phyloP scores from a whole-genome alignment of 495 filamentous ascomycete species.

The Penicillium turbatum region DNA sequence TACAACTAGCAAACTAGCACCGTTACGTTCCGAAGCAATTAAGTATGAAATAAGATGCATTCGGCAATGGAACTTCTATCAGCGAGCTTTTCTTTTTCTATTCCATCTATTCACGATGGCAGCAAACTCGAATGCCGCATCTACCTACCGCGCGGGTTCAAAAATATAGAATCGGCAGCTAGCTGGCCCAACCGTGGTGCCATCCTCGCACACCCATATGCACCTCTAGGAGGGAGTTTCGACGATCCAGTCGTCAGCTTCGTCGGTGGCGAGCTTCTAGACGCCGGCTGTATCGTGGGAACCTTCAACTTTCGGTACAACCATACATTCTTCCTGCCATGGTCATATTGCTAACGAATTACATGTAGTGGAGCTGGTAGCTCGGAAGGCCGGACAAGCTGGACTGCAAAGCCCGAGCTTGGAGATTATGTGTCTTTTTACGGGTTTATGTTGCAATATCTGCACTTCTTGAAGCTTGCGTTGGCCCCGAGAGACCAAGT shows the following conservation, averaged over 20 bases:
- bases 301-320: conserved; percentile 90
- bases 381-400: conserved; percentile 74
- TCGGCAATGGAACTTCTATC: conserved; percentile 35
- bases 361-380: conserved; percentile 65
- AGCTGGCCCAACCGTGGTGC: conserved; percentile 56
- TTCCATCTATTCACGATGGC: conserved; percentile 81
- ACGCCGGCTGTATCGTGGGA: conserved; percentile 66
- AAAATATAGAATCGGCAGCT: conserved; percentile 26
- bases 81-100: conserved; percentile 66
- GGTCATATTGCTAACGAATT: background rate
- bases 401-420: conserved; percentile 76
- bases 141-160: conserved; percentile 56
- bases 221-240: conserved; percentile 77
- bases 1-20: background rate
- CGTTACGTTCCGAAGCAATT: background rate
- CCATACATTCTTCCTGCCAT: background rate
- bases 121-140: conserved; percentile 72
- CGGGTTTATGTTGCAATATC: conserved; percentile 71
- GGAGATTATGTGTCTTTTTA: conserved; percentile 77
- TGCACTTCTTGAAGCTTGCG: conserved; percentile 39
- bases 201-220: conserved; percentile 88
- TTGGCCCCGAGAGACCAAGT: background rate
- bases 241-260: conserved; percentile 74
- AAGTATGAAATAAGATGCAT: background rate
- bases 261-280: conserved; percentile 58